Evolutionary conservation across 169 alveolate species (phyloP), one percentile per base, ranked within the genome.

Genomic region (Plasmodium gaboni): DNA sequence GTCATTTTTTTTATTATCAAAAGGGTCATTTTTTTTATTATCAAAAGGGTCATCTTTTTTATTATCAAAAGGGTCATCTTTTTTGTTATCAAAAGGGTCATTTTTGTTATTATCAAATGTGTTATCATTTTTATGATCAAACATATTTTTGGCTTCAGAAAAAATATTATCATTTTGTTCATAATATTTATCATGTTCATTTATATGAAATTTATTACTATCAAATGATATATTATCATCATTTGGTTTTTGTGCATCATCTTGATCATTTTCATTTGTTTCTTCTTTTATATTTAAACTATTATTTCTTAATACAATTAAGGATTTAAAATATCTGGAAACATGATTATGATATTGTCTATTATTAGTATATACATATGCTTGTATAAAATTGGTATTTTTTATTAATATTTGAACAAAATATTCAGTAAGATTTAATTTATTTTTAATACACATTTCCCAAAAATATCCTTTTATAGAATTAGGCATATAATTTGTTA

Each of bases 381-480:
- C 53, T 65, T 83, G 91, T 44, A 83, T 83, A 83, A 83, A 83
- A 32, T 53, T 67, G 1, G 91, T 69, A 68, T 83, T 83, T 57
- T 83, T 83, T 15, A 83, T 68, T 50, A 83, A 83, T 42, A 68
- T 42, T 68, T 83, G 72, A 38, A 83, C 91, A 68, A 83, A 83
- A 22, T 83, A 68, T 10, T 83, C 85, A 0, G 91, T 68, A 55
- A 83, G 22, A 38, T 83, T 83, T 63, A 83, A 61, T 68, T 67
- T 83, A n/a, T 83, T 83, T 19, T 19, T 83, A 5, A 83, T 83
- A 50, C 69, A 53, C 60, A 55, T 24, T 83, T 83, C 83, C 91
- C 91, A 83, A 55, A 83, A 83, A 83, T 67, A 83, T 0, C 51
- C 70, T 83, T 68, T 83, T 44, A 83, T 68, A 1, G 57, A 28